phyloP scores from a whole-genome alignment of 495 filamentous ascomycete species.

The Schizothecium vesticola region DNA sequence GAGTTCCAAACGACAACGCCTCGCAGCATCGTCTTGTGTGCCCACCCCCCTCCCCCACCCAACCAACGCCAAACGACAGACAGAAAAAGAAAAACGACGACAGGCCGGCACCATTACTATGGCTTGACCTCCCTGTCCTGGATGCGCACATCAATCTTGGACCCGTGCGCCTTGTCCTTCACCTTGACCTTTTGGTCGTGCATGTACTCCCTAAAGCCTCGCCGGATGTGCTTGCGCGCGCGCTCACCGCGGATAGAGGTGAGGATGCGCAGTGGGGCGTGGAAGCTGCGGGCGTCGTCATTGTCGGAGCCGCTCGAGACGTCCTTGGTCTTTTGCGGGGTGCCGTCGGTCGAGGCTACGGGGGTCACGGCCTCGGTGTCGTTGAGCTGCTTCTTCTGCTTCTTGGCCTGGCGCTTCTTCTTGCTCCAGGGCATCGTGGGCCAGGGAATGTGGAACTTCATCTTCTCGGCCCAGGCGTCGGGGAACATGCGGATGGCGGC shows the following conservation, averaged over 20 bases:
- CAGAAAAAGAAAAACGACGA: background rate
- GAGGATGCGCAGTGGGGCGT: slow-evolving; percentile 17
- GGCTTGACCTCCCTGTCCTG: background rate
- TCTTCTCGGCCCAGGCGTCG: slow-evolving; percentile 41
- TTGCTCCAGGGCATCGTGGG: slow-evolving; percentile 12
- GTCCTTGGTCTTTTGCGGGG: background rate
- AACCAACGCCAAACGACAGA: background rate
- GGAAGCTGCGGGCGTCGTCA: slow-evolving; percentile 7
- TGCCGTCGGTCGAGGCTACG: background rate
- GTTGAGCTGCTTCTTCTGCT: background rate
- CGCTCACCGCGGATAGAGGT: slow-evolving; percentile 24
- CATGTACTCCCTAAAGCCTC: slow-evolving; percentile 26
- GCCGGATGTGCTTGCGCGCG: slow-evolving; percentile 15
- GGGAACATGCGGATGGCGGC: slow-evolving; percentile 55
- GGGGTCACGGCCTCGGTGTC: background rate
- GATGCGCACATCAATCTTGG: background rate
- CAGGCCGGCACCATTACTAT: background rate
- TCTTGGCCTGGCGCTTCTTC: slow-evolving; percentile 5
- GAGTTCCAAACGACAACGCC: background rate
- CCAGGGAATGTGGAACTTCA: slow-evolving; percentile 18
- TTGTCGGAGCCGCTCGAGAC: background rate
- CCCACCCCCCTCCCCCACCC: background rate
- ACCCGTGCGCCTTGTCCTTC: slow-evolving; percentile 1
- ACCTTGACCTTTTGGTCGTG: slow-evolving; percentile 26
- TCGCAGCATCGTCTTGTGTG: background rate